Conservation (phyloP, 139 green algal species). For the Dunaliella primolecta region DNA sequence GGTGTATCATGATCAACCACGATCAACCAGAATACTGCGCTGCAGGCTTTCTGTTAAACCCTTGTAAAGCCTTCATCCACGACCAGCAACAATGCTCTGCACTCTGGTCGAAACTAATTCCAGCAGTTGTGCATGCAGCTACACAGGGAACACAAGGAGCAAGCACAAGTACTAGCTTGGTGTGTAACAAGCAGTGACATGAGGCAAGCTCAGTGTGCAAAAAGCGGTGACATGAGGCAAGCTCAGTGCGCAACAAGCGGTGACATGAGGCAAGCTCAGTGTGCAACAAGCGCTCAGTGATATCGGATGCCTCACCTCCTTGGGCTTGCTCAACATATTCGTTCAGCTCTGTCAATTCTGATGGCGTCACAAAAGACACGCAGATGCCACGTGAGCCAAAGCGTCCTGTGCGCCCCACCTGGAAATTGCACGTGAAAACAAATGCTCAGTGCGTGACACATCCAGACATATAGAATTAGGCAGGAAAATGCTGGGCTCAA, state of each 20-base stretch:
- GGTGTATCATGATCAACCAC: not conserved
- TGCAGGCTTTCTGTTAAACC: not conserved
- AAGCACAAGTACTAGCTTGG: not conserved
- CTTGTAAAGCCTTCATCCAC: not conserved
- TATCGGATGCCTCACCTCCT: conserved; percentile 27
- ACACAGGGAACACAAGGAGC: no score
- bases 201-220: no score
- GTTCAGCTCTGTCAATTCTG: conserved; percentile 43
- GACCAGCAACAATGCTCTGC: not conserved
- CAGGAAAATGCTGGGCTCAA: no score
- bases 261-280: no score
- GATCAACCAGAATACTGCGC: not conserved
- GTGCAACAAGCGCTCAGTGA: not conserved
- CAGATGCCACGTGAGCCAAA: conserved; percentile 71
- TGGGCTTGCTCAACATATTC: conserved; percentile 36
- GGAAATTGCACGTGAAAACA: no score
- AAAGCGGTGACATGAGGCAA: not conserved
- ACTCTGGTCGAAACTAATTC: no score
- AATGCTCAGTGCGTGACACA: no score
- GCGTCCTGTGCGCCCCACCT: conserved; percentile 73
- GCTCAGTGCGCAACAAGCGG: not conserved
- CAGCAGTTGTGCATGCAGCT: no score
- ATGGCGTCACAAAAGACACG: conserved; percentile 53
- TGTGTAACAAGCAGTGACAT: not conserved
- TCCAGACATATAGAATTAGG: no score